These are phyloP conservation scores for Penicillium rolfsii DNA, from an alignment of 2,329 filamentous ascomycete species.

Conservation along the genomic window DNA sequence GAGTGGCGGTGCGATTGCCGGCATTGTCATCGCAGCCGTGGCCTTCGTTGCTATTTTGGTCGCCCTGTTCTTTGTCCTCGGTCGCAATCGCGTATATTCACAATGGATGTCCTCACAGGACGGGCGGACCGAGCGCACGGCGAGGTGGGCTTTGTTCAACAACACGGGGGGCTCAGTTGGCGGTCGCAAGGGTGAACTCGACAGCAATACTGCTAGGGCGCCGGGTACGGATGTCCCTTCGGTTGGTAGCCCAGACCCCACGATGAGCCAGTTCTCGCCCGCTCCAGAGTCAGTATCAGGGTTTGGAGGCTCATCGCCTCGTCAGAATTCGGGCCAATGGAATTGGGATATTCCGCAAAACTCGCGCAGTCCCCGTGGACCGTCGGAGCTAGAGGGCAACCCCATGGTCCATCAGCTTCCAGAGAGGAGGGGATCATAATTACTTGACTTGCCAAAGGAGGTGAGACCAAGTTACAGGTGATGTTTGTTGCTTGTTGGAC, in stretches of 20 bases:
- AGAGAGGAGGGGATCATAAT: not conserved
- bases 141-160: slow-evolving; percentile 38
- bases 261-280: slow-evolving; percentile 13
- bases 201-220: slow-evolving; percentile 10
- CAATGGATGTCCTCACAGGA: slow-evolving; percentile 42
- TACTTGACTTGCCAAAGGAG: not conserved
- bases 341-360: slow-evolving; percentile 23
- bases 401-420: slow-evolving; percentile 13
- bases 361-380: not conserved
- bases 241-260: slow-evolving; percentile 16
- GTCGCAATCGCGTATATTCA: slow-evolving; percentile 40
- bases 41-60: slow-evolving; percentile 55
- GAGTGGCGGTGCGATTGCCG: slow-evolving; percentile 59
- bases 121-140: slow-evolving; percentile 37
- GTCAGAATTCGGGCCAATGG: slow-evolving; percentile 15
- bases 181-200: slow-evolving; percentile 25
- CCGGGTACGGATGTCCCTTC: slow-evolving; percentile 12
- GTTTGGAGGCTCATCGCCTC: slow-evolving; percentile 8
- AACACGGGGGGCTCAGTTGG: slow-evolving; percentile 17
- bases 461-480: not conserved
- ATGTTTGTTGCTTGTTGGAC: not conserved
- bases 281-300: not conserved
- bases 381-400: slow-evolving; percentile 26
- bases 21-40: slow-evolving; percentile 59
- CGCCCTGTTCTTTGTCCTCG: slow-evolving; percentile 41